Conservation (phyloP, 257 asterid genomes). For the Nicotiana tabacum region DNA sequence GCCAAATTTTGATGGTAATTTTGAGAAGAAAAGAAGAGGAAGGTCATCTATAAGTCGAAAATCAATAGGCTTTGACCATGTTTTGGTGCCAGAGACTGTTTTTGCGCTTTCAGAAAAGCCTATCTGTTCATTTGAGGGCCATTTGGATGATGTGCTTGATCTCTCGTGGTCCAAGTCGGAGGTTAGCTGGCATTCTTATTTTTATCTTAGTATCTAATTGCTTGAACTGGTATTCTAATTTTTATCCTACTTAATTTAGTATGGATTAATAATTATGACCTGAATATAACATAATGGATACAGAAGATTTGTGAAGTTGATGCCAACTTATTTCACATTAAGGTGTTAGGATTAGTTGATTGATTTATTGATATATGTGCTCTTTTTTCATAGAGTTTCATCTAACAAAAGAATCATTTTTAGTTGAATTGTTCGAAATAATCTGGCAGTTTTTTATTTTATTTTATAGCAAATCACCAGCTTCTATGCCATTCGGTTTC, state of each 20-base stretch:
- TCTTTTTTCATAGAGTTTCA: background rate
- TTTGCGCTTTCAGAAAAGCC: slow-evolving; percentile 86
- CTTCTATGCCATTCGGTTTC: background rate
- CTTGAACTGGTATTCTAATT: background rate
- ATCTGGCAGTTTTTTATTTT: background rate
- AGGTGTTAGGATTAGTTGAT: background rate
- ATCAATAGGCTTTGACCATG: slow-evolving; percentile 72
- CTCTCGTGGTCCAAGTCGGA: slow-evolving; percentile 99
- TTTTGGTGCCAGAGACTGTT: slow-evolving; percentile 75
- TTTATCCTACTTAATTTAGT: background rate
- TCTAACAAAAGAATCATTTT: background rate
- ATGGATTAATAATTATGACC: background rate
- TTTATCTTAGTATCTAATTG: background rate
- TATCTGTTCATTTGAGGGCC: slow-evolving; percentile 79
- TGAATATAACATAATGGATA: background rate
- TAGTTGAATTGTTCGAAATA: background rate
- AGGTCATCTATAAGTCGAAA: slow-evolving; percentile 77
- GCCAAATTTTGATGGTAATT: slow-evolving; percentile 60
- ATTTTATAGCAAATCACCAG: background rate
- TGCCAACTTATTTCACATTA: background rate
- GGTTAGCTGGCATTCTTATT: slow-evolving; percentile 42
- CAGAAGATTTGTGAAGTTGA: background rate
- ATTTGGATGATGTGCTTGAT: slow-evolving; percentile 78
- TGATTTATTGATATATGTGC: background rate
- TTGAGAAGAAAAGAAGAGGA: slow-evolving; percentile 78